phyloP scores from a whole-genome alignment of 495 filamentous ascomycete species.

The Amniculicola lignicola region DNA sequence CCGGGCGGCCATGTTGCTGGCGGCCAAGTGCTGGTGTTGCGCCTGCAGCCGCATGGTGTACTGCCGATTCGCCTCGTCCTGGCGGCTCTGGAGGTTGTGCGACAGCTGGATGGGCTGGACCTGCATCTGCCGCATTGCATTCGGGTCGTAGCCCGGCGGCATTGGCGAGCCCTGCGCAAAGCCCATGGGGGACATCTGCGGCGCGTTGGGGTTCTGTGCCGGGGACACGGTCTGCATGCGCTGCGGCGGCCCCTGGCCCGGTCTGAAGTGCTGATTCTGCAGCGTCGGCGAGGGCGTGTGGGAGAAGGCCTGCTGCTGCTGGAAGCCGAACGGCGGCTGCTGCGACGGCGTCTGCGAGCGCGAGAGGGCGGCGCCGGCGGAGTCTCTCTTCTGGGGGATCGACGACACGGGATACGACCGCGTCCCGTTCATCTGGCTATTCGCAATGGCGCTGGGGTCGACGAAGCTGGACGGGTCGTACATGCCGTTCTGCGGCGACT shows the following conservation, averaged over 20 bases:
- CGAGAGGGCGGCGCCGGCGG: conserved; percentile 51
- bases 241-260: conserved; percentile 57
- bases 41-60: conserved; percentile 53
- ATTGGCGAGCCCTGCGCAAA: conserved; percentile 47
- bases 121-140: conserved; percentile 21
- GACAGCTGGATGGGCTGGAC: conserved; percentile 45
- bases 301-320: conserved; percentile 77
- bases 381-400: conserved; percentile 25
- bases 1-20: conserved; percentile 50
- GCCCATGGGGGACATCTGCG: conserved; percentile 41
- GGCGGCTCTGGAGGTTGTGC: conserved; percentile 49
- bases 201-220: conserved; percentile 62
- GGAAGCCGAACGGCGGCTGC: conserved; percentile 61
- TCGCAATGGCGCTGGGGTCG: conserved; percentile 23
- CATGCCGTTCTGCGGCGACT: conserved; percentile 24
- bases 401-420: conserved; percentile 24
- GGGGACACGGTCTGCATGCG: conserved; percentile 87
- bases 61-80: conserved; percentile 40
- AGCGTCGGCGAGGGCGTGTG: conserved; percentile 82
- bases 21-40: conserved; percentile 54
- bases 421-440: conserved; percentile 28
- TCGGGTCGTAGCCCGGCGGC: conserved; percentile 48
- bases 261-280: conserved; percentile 69
- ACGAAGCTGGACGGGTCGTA: conserved; percentile 24
- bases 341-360: conserved; percentile 92